phyloP scores from a whole-genome alignment of 164 flowering plant species.

The Berberis thunbergii region DNA sequence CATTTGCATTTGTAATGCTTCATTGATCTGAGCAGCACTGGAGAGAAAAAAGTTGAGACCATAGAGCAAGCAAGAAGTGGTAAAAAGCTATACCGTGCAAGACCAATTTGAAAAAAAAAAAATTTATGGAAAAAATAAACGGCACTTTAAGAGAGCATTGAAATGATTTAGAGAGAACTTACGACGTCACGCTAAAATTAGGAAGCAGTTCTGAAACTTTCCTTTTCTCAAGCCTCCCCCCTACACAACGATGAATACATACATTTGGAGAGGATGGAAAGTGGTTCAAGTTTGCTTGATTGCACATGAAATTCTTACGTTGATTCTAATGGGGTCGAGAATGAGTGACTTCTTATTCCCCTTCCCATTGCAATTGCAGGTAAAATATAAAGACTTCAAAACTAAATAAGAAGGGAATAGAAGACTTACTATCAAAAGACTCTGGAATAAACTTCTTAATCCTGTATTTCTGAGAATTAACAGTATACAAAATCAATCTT shows the following conservation, averaged over 20 bases:
- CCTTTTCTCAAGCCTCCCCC: constrained; percentile 39
- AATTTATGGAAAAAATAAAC: no score
- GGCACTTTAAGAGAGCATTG: background rate
- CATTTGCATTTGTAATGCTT: constrained; percentile 41
- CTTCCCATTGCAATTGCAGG: no score
- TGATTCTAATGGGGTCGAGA: no score
- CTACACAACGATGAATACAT: constrained; percentile 13
- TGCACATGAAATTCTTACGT: no score
- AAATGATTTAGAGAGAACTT: constrained; percentile 10
- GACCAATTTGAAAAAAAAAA: no score
- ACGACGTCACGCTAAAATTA: constrained; percentile 52
- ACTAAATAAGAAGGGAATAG: background rate
- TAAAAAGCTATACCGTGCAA: no score
- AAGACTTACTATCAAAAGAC: constrained; percentile 29
- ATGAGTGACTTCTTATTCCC: no score
- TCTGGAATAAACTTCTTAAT: constrained; percentile 49
- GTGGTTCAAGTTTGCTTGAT: no score
- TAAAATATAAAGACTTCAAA: background rate
- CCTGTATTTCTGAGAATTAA: constrained; percentile 48
- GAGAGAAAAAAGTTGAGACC: background rate
- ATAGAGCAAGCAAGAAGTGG: background rate
- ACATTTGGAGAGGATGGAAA: no score
- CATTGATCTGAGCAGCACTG: constrained; percentile 59
- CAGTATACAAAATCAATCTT: background rate
- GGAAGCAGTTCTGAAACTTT: constrained; percentile 51